Base-by-base conservation (phyloP, 495 filamentous ascomycete genomes). In the Terfezia claveryi region DNA sequence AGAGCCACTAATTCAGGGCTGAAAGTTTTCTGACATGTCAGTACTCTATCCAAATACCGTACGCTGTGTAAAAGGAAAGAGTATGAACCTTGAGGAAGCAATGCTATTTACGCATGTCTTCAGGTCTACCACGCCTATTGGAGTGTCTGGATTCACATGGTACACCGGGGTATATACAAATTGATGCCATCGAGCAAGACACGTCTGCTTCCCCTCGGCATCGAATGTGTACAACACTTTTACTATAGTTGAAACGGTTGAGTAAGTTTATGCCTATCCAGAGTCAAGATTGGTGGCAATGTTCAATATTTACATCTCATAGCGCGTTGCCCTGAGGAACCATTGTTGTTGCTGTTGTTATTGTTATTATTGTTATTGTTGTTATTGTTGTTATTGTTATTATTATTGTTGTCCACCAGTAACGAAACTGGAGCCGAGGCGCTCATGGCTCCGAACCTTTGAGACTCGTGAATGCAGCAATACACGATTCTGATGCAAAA, bases 181-280 rank as follows among this genome's bases (percentile, higher is more conserved):
- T 55, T 88, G 78, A 49, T 85, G 85, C 75, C 87, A 85, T 62
- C 89, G 80, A 57, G 92, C 89, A 32, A 98, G 72, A 69, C 91
- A 96, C 64, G 89, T 85, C 23, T 87, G 83, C 68, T 87, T 86
- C 67, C 77, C 82, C 49, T 85, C 82, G 62, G 85, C 80, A 63
- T 96, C 88, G 68, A 96, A 96, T 20, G 88, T 92, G 68, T 98
- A 98, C 44, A 91, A 80, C 27, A 98, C 85, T 74, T 98, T 96
- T 68, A 96, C 84, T 86, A 65, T 56, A 66, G 55, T 38, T 32
- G 27, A 32, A 32, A 32, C 7, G 27, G 27, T 32, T 32, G 27
- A 32, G 27, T 32, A 32, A 32, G 27, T 32, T 32, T 32, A 32
- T 32, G 27, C 27, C 5, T 27, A 27, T 27, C 5, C 2, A 27